Base-by-base conservation (phyloP, 2,329 filamentous ascomycete species). In the Alternaria hordeiaustralica region DNA sequence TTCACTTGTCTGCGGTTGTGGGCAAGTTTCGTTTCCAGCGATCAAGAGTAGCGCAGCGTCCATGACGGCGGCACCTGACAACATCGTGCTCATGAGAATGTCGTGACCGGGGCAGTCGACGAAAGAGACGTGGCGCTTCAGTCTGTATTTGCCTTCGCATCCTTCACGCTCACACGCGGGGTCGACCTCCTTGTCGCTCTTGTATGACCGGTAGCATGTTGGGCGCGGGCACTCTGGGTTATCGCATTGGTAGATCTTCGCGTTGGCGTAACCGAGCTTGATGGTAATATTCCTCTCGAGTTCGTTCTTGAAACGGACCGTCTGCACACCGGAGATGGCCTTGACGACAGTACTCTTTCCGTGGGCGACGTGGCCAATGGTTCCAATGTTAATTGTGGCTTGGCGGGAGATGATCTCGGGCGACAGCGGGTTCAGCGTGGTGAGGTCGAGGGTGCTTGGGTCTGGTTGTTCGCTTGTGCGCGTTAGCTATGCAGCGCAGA, bases 51-150 rank as follows among this genome's bases (percentile, higher is more conserved):
- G 88, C 18, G 96, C 96, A 70, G 96, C 96, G 83, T 99, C 96
- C 96, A 99, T 99, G 88, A 99, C 96, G 69, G 96, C 96, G 75
- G 96, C 96, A 78, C 96, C 96, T 79, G 96, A 99, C 87, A 99
- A 90, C 96, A 99, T 99, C 76, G 96, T 99, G 84, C 95, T 98
- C 96, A 99, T 99, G 82, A 99, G 94, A 94, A 99, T 99, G 85
- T 99, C 96, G 92, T 99, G 96, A 83, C 96, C 96, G 61, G 96
- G 96, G 87, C 96, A 98, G 83, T 98, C 96, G 73, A 98, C 96
- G 81, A 98, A 99, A 15, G 93, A 95, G 71, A 79, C 74, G 57
- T 73, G 66, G 33, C 65, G 89, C 76, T 97, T 84, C 77, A 99
- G 84, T 78, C 93, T 86, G 84, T 98, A 99, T 77, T 86, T 95